A percentile compares a stretch with the other conserved stretches of the same genome.
Conservation (phyloP, 2,329 filamentous ascomycete species). For the Aspergillus sojae region DNA sequence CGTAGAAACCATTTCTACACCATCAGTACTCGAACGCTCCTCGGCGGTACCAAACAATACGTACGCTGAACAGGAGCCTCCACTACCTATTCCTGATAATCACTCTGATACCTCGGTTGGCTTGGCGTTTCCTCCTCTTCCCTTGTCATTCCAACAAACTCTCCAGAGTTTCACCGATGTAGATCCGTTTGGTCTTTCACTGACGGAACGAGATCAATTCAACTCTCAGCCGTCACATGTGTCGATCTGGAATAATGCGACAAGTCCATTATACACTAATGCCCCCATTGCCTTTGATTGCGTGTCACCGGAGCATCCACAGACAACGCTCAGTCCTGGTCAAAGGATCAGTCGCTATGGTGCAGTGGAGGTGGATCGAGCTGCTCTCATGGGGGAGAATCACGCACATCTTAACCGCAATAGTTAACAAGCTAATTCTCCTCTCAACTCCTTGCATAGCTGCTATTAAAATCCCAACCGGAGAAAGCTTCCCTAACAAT, state of each 20-base stretch:
- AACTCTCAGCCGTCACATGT: not conserved
- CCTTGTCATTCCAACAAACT: slow-evolving; percentile 16
- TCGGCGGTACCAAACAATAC: not conserved
- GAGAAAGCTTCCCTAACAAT: not conserved
- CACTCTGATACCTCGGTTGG: slow-evolving; percentile 8
- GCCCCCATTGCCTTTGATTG: not conserved
- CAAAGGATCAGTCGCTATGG: not conserved
- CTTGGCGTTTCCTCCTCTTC: slow-evolving; percentile 23
- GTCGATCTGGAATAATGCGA: not conserved
- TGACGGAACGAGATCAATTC: not conserved
- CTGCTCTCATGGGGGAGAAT: not conserved
- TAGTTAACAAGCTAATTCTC: not conserved
- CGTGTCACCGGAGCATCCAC: not conserved
- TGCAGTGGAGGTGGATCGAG: not conserved
- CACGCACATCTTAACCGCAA: not conserved
- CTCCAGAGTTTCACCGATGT: not conserved
- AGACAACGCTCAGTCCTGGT: not conserved
- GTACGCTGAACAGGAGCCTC: not conserved
- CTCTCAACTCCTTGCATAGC: not conserved
- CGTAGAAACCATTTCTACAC: not conserved
- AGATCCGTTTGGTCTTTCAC: not conserved
- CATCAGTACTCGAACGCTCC: not conserved
- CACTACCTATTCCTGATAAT: not conserved
- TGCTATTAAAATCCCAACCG: too few relatives aligned
- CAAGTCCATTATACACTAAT: not conserved